A percentile compares a stretch with the other conserved stretches of the same genome.
These are phyloP conservation scores for Fragaria nilgerrensis DNA, from an alignment of 306 rosid genomes.

Conservation along the genomic window DNA sequence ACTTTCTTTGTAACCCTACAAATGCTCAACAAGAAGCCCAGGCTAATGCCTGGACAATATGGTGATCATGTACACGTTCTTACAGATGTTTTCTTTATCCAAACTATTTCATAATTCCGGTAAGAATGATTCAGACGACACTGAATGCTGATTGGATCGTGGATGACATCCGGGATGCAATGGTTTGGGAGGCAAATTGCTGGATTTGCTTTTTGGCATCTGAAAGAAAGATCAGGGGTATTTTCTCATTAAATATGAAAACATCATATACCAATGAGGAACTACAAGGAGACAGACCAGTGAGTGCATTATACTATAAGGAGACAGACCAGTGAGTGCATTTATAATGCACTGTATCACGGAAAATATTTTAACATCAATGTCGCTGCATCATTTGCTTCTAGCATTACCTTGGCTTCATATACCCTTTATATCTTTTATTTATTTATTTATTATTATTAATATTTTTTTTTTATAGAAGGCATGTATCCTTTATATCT, in stretches of 20 bases:
- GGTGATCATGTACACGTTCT: constrained; percentile 52
- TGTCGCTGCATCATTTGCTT: not conserved
- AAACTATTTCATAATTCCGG: constrained; percentile 19
- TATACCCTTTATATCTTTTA: no score
- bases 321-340: not conserved
- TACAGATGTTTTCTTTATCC: constrained; percentile 25
- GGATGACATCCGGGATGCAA: constrained; percentile 74
- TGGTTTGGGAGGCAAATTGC: constrained; percentile 81
- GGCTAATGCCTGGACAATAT: constrained; percentile 29
- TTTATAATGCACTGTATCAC: not conserved
- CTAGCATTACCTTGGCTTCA: not conserved
- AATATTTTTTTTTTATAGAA: no score
- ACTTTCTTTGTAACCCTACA: constrained; percentile 30
- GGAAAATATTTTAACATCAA: not conserved
- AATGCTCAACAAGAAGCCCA: constrained; percentile 29
- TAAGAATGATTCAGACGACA: constrained; percentile 51
- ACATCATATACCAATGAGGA: not conserved
- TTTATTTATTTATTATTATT: no score
- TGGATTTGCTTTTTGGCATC: constrained; percentile 95
- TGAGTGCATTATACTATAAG: not conserved
- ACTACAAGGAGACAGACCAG: not conserved
- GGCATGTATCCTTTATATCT: no score
- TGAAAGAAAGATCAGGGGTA: constrained; percentile 42
- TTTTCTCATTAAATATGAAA: not conserved
- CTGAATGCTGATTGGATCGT: constrained; percentile 81